Base-by-base conservation (phyloP, 2,329 filamentous ascomycete species). In the Colletotrichum sp. region DNA sequence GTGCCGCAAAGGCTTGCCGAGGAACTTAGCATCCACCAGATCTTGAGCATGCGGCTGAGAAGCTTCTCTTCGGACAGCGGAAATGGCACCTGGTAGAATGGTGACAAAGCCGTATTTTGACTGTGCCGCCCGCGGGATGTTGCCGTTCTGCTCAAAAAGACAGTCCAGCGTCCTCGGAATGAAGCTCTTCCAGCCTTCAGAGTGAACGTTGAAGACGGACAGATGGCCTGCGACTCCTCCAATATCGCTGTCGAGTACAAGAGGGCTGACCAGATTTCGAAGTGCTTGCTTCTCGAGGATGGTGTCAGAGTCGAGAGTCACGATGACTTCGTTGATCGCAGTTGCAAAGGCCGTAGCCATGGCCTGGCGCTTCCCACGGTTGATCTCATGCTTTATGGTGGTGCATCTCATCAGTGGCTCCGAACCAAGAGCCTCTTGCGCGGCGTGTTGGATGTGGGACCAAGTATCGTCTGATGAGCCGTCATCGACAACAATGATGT, bases 71-170 rank as follows among this genome's bases (percentile, higher is more conserved):
- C 68, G 68, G 5, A 71, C 63, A 15, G 68, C 68, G 5, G 68
- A 71, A 21, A 71, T 71, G 15, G 68, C 68, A 16, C 68, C 68
- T 5, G 68, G 68, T 9, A 71, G 16, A 55, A 71, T 64, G 24
- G 36, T 71, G 36, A 71, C 21, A 18, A 71, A 71, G 3, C 68
- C 68, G 15, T 71, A 24, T 43, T 57, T 71, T 7, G 68, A 71
- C 58, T 71, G 58, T 8, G 68, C 68, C 2, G 68, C 68, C 10
- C 68, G 57, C 10, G 58, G 68, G 9, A 71, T 71, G 36, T 71
- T 71, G 58, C 68, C 68, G 15, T 64, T 71, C 30, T 71, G 68
- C 12, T 71, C 68, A n/a, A 71, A 71, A 4, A 71, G 58, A 16
- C 68, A 71, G 38, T 71, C 68, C 2, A 71, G 58, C 5, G 58